These are phyloP conservation scores for Prunus davidiana DNA, from an alignment of 306 rosid species.

Conservation along the genomic window DNA sequence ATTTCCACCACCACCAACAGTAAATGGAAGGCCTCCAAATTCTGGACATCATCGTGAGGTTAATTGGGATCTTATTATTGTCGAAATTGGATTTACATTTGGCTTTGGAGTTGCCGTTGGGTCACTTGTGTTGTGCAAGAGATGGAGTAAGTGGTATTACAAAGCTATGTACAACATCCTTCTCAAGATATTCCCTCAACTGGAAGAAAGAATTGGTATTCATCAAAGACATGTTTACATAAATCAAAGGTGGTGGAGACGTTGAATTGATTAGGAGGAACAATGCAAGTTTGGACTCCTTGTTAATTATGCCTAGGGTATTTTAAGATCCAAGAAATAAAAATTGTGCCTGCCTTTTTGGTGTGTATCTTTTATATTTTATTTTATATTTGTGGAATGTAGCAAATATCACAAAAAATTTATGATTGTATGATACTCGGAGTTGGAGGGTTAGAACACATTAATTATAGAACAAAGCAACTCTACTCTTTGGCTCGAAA, in stretches of 20 bases:
- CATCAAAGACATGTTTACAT: background rate
- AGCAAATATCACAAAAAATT: too few species aligned
- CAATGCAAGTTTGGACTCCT: too few species aligned
- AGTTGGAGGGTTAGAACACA: too few species aligned
- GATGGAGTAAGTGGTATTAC: too few species aligned
- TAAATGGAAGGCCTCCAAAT: background rate
- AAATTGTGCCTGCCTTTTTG: background rate
- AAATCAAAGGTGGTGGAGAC: background rate
- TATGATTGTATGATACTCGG: too few species aligned
- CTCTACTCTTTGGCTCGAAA: too few species aligned
- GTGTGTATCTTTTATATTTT: too few species aligned
- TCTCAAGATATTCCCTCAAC: too few species aligned
- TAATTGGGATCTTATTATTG: background rate
- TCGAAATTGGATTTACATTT: slow-evolving; percentile 16
- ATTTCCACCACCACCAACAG: background rate
- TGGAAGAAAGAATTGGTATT: too few species aligned
- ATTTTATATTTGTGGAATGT: too few species aligned
- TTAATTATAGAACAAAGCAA: too few species aligned
- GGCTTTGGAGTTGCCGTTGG: slow-evolving; percentile 11
- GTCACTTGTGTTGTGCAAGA: background rate
- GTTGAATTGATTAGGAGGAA: background rate
- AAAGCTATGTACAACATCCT: too few species aligned
- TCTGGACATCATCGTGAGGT: background rate
- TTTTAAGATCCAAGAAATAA: background rate
- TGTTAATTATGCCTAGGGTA: background rate